These are phyloP conservation scores for Eimeria zaria DNA, from an alignment of 169 alveolate species.

Conservation along the genomic window DNA sequence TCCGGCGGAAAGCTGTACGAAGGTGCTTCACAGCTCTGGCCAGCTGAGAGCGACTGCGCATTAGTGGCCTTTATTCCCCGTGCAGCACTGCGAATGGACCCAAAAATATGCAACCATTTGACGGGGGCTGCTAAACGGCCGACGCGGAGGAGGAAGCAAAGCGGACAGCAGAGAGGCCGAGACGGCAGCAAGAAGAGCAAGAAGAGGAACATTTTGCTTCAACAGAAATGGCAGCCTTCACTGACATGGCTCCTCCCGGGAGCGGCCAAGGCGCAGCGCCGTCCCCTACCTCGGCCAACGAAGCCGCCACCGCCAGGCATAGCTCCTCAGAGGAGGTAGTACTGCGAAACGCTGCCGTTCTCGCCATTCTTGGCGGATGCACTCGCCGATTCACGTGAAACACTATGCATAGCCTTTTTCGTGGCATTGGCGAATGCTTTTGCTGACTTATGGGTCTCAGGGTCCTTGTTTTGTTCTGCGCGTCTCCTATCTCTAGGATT, in stretches of 20 bases:
- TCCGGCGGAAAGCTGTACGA: background rate
- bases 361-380: background rate
- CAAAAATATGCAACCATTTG: background rate
- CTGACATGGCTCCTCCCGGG: conserved; percentile 81
- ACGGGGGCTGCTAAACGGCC: background rate
- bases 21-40: background rate
- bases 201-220: background rate
- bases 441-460: background rate
- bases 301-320: conserved; percentile 78
- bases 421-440: background rate
- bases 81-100: conserved; percentile 6
- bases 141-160: conserved; percentile 28
- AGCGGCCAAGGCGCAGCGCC: conserved; percentile 66
- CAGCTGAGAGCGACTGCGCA: background rate
- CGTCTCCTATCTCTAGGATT: background rate
- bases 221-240: conserved; percentile 12
- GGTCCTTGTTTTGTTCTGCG: background rate
- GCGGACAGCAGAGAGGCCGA: background rate
- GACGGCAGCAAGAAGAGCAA: conserved; percentile 3
- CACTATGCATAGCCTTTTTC: background rate
- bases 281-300: conserved; percentile 74
- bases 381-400: background rate
- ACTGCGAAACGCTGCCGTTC: background rate
- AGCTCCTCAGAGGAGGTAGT: conserved; percentile 63
- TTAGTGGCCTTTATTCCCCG: background rate